Base-by-base conservation (phyloP, 345 rosid species). In the Salix dunnii region DNA sequence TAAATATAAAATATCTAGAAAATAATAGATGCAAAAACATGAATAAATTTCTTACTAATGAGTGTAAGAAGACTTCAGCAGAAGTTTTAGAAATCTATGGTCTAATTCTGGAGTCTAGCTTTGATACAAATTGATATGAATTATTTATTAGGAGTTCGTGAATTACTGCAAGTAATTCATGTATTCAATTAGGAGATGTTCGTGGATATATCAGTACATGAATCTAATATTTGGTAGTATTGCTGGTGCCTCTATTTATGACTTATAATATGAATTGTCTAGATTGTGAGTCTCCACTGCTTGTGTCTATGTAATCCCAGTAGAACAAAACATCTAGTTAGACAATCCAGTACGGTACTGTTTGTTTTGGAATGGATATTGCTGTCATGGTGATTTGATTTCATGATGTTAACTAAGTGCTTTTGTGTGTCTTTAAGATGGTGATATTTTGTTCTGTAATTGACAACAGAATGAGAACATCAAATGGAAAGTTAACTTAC, bases 261-360 rank as follows among this genome's bases (percentile, higher is more conserved):
- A 49, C 71, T 84, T 79, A 11, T 42, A 53, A 75, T 80, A 68
- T 74, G 70, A 81, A 63, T 82, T 73, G 64, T 78, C 68, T 42
- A 80, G 69, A 62, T 62, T 73, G 79, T 66, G 82, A 78, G 76
- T 70, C 79, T 78, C 77, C 84, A 68, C 78, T 77, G 80, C 79
- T 70, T 75, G 74, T 83, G 51, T 73, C 74, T 71, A 76, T 82
- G 77, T 78, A 36, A 77, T 76, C 31, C 70, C 43, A 68, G 82
- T 67, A 76, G 71, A 63, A 76, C 76, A 78, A 81, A 71, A 48
- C 55, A 33, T 78, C 71, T 83, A 62, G 60, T 84, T 64, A 74
- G 74, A 74, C 71, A 65, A 72, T 83, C 78, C 74, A 58, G 79
- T 65, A 62, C 72, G 79, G 63, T 60, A 16, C 71, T 51, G 63